Percentiles rank a stretch among this genome's conserved stretches.
phyloP scores from a whole-genome alignment of 495 filamentous ascomycete species.

The Corynascus novoguineensis region DNA sequence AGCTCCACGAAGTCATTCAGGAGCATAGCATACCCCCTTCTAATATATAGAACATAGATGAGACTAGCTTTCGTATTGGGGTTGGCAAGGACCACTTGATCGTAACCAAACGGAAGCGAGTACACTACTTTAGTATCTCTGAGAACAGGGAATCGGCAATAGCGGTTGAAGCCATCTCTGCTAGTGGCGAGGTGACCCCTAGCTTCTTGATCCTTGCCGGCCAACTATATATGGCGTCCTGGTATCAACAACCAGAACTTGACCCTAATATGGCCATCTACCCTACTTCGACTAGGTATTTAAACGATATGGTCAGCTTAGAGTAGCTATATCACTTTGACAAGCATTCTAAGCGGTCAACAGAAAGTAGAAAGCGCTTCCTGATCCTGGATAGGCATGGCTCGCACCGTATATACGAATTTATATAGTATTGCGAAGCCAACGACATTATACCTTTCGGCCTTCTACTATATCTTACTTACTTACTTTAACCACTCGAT shows the following conservation, averaged over 20 bases:
- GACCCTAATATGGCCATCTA: neutral
- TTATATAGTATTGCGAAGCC: neutral
- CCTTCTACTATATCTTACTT: neutral
- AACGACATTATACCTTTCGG: neutral
- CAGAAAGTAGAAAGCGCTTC: neutral
- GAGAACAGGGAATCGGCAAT: conserved; percentile 1
- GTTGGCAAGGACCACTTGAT: neutral
- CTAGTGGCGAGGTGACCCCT: neutral
- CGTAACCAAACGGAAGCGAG: neutral
- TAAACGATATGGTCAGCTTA: neutral
- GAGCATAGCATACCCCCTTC: neutral
- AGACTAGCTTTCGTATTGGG: conserved; percentile 1
- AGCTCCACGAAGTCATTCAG: neutral
- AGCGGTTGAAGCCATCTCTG: neutral
- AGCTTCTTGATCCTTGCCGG: neutral
- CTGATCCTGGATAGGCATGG: neutral
- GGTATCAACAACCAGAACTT: neutral
- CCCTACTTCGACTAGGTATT: neutral
- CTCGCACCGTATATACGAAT: neutral
- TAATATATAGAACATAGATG: neutral
- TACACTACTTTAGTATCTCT: neutral
- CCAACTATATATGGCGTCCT: neutral
- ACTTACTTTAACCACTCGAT: neutral
- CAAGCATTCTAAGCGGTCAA: neutral
- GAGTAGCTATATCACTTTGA: neutral